phyloP scores from a whole-genome alignment of 2,329 filamentous ascomycete species.

The Verticillium nonalfalfae region DNA sequence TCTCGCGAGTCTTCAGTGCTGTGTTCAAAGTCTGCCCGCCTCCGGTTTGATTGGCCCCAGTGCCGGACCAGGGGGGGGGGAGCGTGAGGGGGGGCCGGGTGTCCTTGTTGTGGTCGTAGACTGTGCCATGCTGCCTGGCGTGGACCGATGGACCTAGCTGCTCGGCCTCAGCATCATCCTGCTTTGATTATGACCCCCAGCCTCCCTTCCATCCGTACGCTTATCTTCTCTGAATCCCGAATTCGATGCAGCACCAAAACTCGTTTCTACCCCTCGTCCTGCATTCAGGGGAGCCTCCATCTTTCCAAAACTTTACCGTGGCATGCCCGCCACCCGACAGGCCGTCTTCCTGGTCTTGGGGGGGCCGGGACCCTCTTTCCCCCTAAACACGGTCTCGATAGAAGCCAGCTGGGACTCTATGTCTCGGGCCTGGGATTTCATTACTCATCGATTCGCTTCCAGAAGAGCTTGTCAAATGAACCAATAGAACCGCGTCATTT shows the following conservation, averaged over 20 bases:
- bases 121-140: background rate
- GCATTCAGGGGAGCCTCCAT: background rate
- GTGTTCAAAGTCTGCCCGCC: conserved; percentile 27
- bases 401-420: background rate
- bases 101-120: background rate
- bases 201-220: background rate
- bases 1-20: conserved; percentile 1
- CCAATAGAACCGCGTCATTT: background rate
- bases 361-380: background rate
- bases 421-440: background rate
- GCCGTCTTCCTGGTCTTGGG: background rate
- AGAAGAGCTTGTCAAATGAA: background rate
- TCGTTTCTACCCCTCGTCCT: background rate
- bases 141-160: background rate
- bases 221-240: background rate
- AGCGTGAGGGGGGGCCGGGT: background rate
- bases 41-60: conserved; percentile 24
- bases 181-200: background rate
- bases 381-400: background rate
- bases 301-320: background rate
- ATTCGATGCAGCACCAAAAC: background rate
- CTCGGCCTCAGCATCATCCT: background rate
- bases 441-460: background rate
- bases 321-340: background rate
- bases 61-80: background rate